Evolutionary conservation across 2,329 filamentous ascomycete genomes (phyloP).

Genomic region (Calonectria hawksworthii): DNA sequence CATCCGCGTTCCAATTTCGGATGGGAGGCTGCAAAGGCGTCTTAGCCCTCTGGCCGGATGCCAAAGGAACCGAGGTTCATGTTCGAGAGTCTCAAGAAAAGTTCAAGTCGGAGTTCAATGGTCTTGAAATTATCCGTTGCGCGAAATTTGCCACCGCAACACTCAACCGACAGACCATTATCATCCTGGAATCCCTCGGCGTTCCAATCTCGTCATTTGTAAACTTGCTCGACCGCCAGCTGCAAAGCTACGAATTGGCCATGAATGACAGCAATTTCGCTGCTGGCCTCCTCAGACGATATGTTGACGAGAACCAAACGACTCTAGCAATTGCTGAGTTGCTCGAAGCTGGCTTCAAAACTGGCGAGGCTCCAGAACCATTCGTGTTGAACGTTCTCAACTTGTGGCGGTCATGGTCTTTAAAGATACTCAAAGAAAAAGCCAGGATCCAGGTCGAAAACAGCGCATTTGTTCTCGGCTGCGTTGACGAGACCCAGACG

Average conservation of each 20-base stretch:
- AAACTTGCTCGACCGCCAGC: constrained; percentile 75
- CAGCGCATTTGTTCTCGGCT: constrained; percentile 90
- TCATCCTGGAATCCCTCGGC: constrained; percentile 84
- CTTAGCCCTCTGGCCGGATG: constrained; percentile 79
- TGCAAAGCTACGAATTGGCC: constrained; percentile 77
- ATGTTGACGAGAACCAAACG: constrained; percentile 87
- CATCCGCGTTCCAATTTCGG: constrained; percentile 92
- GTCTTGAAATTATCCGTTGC: constrained; percentile 87
- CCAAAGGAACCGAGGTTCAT: constrained; percentile 77
- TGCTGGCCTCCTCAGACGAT: constrained; percentile 76
- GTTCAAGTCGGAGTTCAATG: constrained; percentile 79
- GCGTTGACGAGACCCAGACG: constrained; percentile 85
- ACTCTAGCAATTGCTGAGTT: constrained; percentile 82
- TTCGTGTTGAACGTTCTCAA: constrained; percentile 85
- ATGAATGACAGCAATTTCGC: constrained; percentile 77
- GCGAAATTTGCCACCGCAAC: constrained; percentile 83
- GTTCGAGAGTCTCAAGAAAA: constrained; percentile 91
- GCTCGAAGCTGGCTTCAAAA: constrained; percentile 85
- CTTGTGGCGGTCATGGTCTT: constrained; percentile 90
- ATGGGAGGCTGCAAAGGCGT: constrained; percentile 95
- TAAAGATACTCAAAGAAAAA: constrained; percentile 94
- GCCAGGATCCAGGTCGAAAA: constrained; percentile 85
- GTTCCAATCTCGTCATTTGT: constrained; percentile 78
- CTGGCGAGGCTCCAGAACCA: constrained; percentile 72
- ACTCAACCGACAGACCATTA: constrained; percentile 91